phyloP scores from a whole-genome alignment of 257 asterid genomes.

The Anisodus acutangulus region DNA sequence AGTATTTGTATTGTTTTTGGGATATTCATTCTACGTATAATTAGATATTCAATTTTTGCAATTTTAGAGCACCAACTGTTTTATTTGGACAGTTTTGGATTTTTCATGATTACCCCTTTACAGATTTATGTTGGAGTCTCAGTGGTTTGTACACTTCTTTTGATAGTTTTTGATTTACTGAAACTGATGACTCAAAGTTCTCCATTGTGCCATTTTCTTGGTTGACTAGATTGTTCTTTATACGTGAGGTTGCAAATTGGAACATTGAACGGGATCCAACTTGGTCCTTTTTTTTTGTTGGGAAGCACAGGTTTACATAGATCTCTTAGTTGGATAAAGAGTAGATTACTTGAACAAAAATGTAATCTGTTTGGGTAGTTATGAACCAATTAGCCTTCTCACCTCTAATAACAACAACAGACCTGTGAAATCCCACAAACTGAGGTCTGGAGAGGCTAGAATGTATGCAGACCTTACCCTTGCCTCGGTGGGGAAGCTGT shows the following conservation, averaged over 20 bases:
- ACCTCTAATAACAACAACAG: not conserved
- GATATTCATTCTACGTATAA: not conserved
- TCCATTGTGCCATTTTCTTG: not conserved
- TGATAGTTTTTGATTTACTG: not conserved
- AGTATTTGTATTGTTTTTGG: not conserved
- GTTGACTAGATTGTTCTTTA: not conserved
- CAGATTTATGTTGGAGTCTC: not conserved
- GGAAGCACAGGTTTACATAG: not conserved
- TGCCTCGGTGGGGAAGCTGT: too few species aligned
- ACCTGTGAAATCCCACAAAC: too few species aligned
- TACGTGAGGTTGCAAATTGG: not conserved
- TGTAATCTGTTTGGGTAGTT: not conserved
- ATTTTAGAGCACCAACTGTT: not conserved
- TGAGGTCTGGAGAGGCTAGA: too few species aligned
- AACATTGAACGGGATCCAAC: not conserved
- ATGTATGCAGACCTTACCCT: too few species aligned
- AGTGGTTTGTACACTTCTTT: not conserved
- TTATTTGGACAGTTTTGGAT: not conserved
- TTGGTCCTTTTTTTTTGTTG: too few species aligned
- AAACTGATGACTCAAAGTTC: not conserved
- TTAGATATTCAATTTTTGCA: not conserved
- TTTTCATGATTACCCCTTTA: not conserved
- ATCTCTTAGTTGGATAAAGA: not conserved
- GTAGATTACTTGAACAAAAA: not conserved
- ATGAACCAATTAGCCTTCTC: not conserved